Evolutionary conservation across 495 filamentous ascomycete genomes (phyloP), one percentile per base, ranked within the genome.

Genomic region (Aspergillus olivimuriae): DNA sequence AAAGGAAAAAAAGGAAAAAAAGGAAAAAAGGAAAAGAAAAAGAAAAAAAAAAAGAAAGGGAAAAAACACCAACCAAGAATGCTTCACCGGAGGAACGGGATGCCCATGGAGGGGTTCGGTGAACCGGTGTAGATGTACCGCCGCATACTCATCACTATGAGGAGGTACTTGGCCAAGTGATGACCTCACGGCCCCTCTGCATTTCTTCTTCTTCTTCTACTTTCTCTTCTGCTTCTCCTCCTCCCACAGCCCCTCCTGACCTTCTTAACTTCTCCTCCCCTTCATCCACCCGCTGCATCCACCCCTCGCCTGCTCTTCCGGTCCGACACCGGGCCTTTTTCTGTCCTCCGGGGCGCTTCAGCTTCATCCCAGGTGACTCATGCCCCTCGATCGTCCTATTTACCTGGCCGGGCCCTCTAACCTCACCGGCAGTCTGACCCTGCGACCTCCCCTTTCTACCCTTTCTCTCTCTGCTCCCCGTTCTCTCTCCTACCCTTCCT

Each of bases 301-400:
- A 21, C 14, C 42, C 49, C 37, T 50, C 45, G 37, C 53, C 41
- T 41, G 12, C 44, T 14, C 34, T 38, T 34, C 53, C 49, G 53
- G 47, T 53, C 50, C 47, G 53, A 50, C 47, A 57, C 49, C 50
- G 50, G 53, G 53, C 43, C 30, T 46, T 57, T 57, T 57, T 53
- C 46, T 53, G 50, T 44, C 48, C 43, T 45, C 45, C 52, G 46
- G 53, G 48, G 49, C 46, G 39, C 43, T 47, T 56, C 41, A 35
- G 11, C 17, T 30, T 30, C 23, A 26, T 24, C 41, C 12, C 10
- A 36, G 21, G 41, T 44, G 41, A 44, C 41, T 44, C 41, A 43
- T 17, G 28, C 4, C n/a, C n/a, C n/a, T n/a, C n/a, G n/a, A n/a
- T n/a, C n/a, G n/a, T n/a, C n/a, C n/a, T n/a, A n/a, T n/a, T n/a